Percentiles rank a stretch among this genome's conserved stretches.
These are phyloP conservation scores for Cyamopsis tetragonoloba DNA, from an alignment of 306 rosid genomes.

Conservation along the genomic window DNA sequence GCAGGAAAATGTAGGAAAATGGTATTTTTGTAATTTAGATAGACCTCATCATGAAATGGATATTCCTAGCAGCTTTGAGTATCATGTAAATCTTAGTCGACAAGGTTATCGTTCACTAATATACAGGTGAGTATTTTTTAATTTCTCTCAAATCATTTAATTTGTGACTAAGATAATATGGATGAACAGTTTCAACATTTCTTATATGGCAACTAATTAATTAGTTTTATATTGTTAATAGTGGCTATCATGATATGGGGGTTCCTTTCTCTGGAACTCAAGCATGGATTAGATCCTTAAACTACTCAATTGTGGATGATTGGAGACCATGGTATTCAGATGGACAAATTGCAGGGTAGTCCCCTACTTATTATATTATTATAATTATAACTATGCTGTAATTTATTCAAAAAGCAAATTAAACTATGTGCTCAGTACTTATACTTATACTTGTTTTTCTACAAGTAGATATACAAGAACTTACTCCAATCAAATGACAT, in stretches of 20 bases:
- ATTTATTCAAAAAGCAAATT: neutral
- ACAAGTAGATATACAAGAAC: constrained; percentile 53
- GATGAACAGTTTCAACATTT: too few species aligned
- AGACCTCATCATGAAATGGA: neutral
- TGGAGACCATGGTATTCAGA: constrained; percentile 65
- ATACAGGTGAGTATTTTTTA: constrained; percentile 41
- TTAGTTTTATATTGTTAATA: constrained; percentile 6
- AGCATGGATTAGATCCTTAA: constrained; percentile 67
- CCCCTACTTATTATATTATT: neutral
- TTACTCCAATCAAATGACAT: constrained; percentile 62
- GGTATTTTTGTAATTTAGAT: constrained; percentile 40
- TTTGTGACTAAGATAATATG: too few species aligned
- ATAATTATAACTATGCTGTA: neutral
- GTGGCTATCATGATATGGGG: constrained; percentile 58
- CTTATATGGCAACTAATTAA: neutral
- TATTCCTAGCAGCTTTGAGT: constrained; percentile 9
- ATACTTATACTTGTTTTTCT: neutral
- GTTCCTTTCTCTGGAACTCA: constrained; percentile 45
- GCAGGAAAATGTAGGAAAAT: constrained; percentile 57
- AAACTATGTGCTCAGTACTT: neutral
- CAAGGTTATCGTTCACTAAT: constrained; percentile 56
- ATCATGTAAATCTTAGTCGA: constrained; percentile 50
- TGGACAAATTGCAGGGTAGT: constrained; percentile 62
- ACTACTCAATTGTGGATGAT: constrained; percentile 57
- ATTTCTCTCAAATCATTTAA: neutral